These are phyloP conservation scores for Hypomyces rosellus DNA, from an alignment of 2,329 filamentous ascomycete species.

Conservation along the genomic window DNA sequence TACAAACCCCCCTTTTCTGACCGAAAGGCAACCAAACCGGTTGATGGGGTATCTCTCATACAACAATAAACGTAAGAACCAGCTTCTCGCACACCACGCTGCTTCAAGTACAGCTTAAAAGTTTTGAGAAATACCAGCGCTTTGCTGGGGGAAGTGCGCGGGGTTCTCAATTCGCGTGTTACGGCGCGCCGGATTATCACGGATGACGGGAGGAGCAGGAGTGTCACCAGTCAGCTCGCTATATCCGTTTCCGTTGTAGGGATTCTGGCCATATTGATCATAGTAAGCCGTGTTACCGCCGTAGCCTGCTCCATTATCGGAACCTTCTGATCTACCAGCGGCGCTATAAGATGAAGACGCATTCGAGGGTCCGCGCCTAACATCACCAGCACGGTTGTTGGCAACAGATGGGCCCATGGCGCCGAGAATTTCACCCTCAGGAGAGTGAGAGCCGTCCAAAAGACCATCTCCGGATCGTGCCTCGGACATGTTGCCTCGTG, in stretches of 20 bases:
- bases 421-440: slow-evolving; percentile 77
- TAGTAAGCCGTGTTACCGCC: slow-evolving; percentile 47
- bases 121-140: slow-evolving; percentile 92
- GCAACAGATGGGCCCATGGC: slow-evolving; percentile 69
- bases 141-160: slow-evolving; percentile 83
- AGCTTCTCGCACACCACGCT: not conserved
- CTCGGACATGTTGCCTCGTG: slow-evolving; percentile 60
- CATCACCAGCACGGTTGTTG: slow-evolving; percentile 61
- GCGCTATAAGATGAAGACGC: slow-evolving; percentile 94
- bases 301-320: slow-evolving; percentile 43
- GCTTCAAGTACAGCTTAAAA: slow-evolving; percentile 53
- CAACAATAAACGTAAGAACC: slow-evolving; percentile 3
- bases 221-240: slow-evolving; percentile 33
- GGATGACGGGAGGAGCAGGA: slow-evolving; percentile 69
- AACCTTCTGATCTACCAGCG: slow-evolving; percentile 64
- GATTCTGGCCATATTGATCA: slow-evolving; percentile 53
- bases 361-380: slow-evolving; percentile 87
- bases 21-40: not conserved
- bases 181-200: slow-evolving; percentile 83
- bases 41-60: slow-evolving; percentile 6
- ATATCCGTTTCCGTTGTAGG: slow-evolving; percentile 44
- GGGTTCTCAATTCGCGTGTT: slow-evolving; percentile 95
- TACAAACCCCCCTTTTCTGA: not conserved
- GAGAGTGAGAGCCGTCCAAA: slow-evolving; percentile 44
- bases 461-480: slow-evolving; percentile 61